Evolutionary conservation across 2,329 filamentous ascomycete species (phyloP).

Genomic region (Nigrograna mackinnonii): DNA sequence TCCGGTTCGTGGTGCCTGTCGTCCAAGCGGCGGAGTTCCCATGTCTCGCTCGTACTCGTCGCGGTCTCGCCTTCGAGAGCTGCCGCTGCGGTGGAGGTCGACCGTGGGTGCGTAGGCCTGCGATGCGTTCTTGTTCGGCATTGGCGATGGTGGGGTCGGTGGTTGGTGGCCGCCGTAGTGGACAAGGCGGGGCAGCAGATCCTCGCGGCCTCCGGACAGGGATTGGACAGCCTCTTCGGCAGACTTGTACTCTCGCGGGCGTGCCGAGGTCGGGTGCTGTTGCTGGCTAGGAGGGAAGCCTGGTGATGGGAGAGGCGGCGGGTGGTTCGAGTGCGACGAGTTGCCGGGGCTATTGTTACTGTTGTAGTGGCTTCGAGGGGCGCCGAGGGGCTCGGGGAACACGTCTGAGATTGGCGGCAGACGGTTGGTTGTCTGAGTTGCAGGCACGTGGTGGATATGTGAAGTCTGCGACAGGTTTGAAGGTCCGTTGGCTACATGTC

Average conservation of each 20-base stretch:
- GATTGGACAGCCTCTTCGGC: slow-evolving; percentile 95
- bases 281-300: slow-evolving; percentile 64
- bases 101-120: slow-evolving; percentile 30
- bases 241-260: slow-evolving; percentile 87
- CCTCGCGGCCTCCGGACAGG: slow-evolving; percentile 86
- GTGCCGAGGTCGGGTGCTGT: slow-evolving; percentile 56
- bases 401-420: slow-evolving; percentile 94
- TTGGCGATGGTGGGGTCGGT: slow-evolving; percentile 84
- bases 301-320: slow-evolving; percentile 76
- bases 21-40: slow-evolving; percentile 80
- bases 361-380: slow-evolving; percentile 54
- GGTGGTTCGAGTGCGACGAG: slow-evolving; percentile 65
- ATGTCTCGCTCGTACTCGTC: slow-evolving; percentile 92
- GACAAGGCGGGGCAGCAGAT: slow-evolving; percentile 88
- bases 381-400: slow-evolving; percentile 76
- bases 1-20: slow-evolving; percentile 54
- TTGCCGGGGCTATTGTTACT: slow-evolving; percentile 67
- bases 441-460: slow-evolving; percentile 88
- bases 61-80: slow-evolving; percentile 73
- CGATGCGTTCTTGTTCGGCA: slow-evolving; percentile 50
- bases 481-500: slow-evolving; percentile 79
- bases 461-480: slow-evolving; percentile 82
- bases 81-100: slow-evolving; percentile 55
- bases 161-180: slow-evolving; percentile 95
- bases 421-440: slow-evolving; percentile 86